Conservation (phyloP, 805 yeast genomes). For the Candida maesae region DNA sequence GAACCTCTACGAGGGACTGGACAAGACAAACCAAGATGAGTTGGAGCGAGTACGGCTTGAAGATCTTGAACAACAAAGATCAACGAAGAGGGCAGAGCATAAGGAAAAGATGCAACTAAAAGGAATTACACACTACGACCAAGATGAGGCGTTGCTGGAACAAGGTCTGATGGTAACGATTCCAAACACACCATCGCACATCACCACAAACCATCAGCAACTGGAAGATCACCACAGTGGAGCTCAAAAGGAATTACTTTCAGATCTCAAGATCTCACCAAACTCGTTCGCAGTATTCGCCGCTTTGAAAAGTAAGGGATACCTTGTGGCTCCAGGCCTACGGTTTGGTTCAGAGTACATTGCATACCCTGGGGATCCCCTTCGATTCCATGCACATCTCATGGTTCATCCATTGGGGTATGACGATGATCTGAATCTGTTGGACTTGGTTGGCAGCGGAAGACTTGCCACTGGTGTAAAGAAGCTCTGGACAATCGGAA, state of each 20-base stretch:
- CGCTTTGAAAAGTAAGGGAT: slow-evolving; percentile 34
- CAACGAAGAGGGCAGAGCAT: slow-evolving; percentile 5
- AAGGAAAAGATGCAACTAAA: slow-evolving; percentile 6
- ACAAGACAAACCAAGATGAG: slow-evolving; percentile 13
- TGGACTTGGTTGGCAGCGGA: slow-evolving; percentile 76
- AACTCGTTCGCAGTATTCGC: slow-evolving; percentile 15
- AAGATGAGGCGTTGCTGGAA: slow-evolving; percentile 9
- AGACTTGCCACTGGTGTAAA: slow-evolving; percentile 90
- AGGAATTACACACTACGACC: slow-evolving; percentile 1
- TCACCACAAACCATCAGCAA: too few relatives aligned
- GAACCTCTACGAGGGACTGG: slow-evolving; percentile 12
- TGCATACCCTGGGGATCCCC: slow-evolving; percentile 94
- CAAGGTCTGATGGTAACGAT: slow-evolving; percentile 20
- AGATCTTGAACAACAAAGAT: slow-evolving; percentile 7
- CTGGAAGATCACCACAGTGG: too few relatives aligned
- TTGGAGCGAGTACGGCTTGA: slow-evolving; percentile 13
- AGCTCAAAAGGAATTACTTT: too few relatives aligned
- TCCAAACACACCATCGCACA: slow-evolving; percentile 16
- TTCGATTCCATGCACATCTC: slow-evolving; percentile 83
- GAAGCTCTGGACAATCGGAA: slow-evolving; percentile 68
- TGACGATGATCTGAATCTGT: slow-evolving; percentile 50
- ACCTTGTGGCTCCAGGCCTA: slow-evolving; percentile 73
- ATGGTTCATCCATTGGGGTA: slow-evolving; percentile 53
- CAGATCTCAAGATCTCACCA: background rate
- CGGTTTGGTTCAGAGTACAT: slow-evolving; percentile 88